Base-by-base conservation (phyloP, 2,329 filamentous ascomycete genomes). In the Ramichloridium luteum region DNA sequence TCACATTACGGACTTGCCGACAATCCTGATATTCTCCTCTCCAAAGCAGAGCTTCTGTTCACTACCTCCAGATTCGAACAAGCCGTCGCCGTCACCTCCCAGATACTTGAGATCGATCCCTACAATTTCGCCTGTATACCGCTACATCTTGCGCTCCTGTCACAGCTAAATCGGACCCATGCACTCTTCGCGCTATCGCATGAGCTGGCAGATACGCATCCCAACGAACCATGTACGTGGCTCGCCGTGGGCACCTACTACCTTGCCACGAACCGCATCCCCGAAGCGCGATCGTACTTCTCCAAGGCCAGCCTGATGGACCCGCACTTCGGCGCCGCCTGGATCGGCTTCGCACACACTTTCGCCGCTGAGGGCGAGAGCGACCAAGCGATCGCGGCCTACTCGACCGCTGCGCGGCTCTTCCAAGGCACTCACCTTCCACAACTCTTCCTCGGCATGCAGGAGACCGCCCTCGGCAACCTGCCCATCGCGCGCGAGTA, bases 321-420 rank as follows among this genome's bases (percentile, higher is more conserved):
- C 51, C 82, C 88, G 5, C 88, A 96, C 60, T 98, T 93, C 48
- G 88, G 88, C 0, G 83, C 90, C 1, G 90, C 90, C 3, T 98
- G 90, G 90, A 96, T 98, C 43, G 90, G 92, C 1, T 98, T 98
- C 52, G 90, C 90, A 1, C 92, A 98, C 56, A 98, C 90, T 0
- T 98, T 98, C 54, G 90, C 90, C 1, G 86, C 85, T 8, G 90
- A 98, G 56, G 90, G 90, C 31, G 90, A 98, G 57, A 86, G 96
- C 56, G 90, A 98, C 55, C 90, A 98, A 60, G 90, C 90, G 28
- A 94, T 98, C 41, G 92, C 86, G 6, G 90, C 92, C 0, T 98
- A 98, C 60, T 93, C 83, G 16, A 98, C 90, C 1, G 90, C 90
- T 1, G 88, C 88, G 2, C 72, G 90, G 23, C 64, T 98, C 0